These are phyloP conservation scores for Leucocoprinus sp. DNA, from an alignment of 768 basidiomycete species.

Conservation along the genomic window DNA sequence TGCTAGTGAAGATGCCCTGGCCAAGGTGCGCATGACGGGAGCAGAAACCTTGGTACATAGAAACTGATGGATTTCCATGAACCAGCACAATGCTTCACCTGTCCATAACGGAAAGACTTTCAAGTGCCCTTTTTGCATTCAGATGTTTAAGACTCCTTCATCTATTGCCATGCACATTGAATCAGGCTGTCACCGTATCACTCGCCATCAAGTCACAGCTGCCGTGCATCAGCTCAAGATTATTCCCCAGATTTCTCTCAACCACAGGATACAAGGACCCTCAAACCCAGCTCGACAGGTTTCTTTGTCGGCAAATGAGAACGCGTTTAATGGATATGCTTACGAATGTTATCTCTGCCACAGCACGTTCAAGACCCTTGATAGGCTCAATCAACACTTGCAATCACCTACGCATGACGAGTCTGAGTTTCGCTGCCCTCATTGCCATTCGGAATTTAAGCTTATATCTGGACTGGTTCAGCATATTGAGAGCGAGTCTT, in stretches of 20 bases:
- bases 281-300: constrained; percentile 12
- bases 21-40: too few species aligned
- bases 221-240: constrained; percentile 36
- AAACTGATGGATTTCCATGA: too few species aligned
- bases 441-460: constrained; percentile 35
- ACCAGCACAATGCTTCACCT: constrained; percentile 28
- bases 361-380: constrained; percentile 28
- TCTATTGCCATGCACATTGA: constrained; percentile 60
- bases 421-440: constrained; percentile 48
- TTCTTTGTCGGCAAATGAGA: constrained; percentile 24
- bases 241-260: constrained; percentile 49
- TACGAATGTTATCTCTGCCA: constrained; percentile 67
- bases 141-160: constrained; percentile 35
- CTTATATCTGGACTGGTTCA: constrained; percentile 53
- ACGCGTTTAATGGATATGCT: constrained; percentile 35
- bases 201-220: constrained; percentile 31
- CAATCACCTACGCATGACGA: constrained; percentile 51
- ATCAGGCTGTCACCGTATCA: constrained; percentile 44
- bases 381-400: constrained; percentile 52
- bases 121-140: constrained; percentile 30
- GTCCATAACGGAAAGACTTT: constrained; percentile 25
- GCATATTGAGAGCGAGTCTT: constrained; percentile 58
- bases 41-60: too few species aligned
- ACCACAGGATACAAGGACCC: constrained; percentile 38
- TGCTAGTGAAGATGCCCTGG: constrained; percentile 25